Conservation (phyloP, 148 eudicot species). For the Arctostaphylos glauca region DNA sequence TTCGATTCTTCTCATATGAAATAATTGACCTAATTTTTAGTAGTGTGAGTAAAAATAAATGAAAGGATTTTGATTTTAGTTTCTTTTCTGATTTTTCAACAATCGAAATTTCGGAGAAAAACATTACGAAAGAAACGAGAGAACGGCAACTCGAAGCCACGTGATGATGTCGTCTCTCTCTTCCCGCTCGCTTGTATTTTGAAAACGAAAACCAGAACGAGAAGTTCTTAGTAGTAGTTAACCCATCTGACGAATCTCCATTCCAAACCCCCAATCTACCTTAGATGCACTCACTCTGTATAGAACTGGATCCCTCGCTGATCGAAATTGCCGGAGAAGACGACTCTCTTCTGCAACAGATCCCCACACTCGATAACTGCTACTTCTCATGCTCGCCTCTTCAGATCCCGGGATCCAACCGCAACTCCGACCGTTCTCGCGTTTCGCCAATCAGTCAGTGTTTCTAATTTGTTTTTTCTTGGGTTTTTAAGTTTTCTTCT, state of each 20-base stretch:
- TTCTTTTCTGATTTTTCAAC: too few relatives aligned
- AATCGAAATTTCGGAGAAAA: too few relatives aligned
- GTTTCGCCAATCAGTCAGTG: conserved; percentile 22
- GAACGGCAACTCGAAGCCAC: neutral
- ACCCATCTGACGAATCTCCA: conserved; percentile 3
- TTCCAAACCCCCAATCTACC: neutral
- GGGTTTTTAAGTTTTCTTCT: neutral
- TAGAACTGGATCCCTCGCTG: conserved; percentile 24
- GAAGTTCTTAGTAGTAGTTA: neutral
- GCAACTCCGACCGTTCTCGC: neutral
- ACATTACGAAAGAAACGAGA: neutral
- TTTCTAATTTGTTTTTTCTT: neutral
- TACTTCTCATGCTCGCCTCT: conserved; percentile 43
- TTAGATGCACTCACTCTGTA: neutral
- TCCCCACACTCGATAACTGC: conserved; percentile 1
- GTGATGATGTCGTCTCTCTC: neutral
- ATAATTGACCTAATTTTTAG: too few relatives aligned
- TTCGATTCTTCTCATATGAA: too few relatives aligned
- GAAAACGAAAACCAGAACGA: conserved; percentile 11
- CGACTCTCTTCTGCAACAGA: conserved; percentile 33
- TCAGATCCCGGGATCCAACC: conserved; percentile 18
- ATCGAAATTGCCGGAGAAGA: conserved; percentile 44
- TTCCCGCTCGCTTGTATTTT: conserved; percentile 27
- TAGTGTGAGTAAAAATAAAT: too few relatives aligned
- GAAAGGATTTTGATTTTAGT: neutral